phyloP scores from a whole-genome alignment of 805 yeast genomes.

The Wickerhamiella cacticola region DNA sequence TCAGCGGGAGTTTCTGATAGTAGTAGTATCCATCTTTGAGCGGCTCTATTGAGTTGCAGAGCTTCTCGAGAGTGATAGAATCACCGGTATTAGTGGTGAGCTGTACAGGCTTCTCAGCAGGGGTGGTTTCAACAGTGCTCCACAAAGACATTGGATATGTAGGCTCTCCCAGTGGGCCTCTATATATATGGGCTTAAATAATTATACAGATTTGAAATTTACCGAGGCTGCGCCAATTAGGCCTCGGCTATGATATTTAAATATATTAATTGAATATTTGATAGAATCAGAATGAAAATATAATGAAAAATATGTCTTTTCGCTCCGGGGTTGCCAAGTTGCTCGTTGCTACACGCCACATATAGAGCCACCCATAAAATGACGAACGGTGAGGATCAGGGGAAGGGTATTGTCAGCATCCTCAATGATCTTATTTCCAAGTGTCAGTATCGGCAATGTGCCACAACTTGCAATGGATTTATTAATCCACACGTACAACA shows the following conservation, averaged over 20 bases:
- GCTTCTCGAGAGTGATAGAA: conserved; percentile 12
- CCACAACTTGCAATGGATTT: conserved; percentile 76
- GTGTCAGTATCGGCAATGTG: conserved; percentile 78
- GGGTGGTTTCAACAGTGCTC: conserved; percentile 15
- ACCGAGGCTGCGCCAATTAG: background rate
- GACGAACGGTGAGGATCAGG: too few species aligned
- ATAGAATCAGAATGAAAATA: too few species aligned
- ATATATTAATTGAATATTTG: background rate
- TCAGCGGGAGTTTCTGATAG: conserved; percentile 49
- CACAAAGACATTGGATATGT: conserved; percentile 13
- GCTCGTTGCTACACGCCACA: too few species aligned
- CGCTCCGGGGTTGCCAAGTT: too few species aligned
- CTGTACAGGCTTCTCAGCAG: conserved; percentile 17
- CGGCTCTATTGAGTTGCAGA: conserved; percentile 35
- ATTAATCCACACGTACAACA: conserved; percentile 49
- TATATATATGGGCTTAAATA: background rate
- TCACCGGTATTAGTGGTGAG: conserved; percentile 12
- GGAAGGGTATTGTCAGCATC: too few species aligned
- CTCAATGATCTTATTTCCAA: conserved; percentile 44
- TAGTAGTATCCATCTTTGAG: conserved; percentile 39
- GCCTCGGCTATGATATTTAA: background rate
- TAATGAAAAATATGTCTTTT: too few species aligned
- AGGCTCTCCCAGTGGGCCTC: background rate
- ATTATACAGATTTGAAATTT: background rate
- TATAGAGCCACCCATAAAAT: too few species aligned